phyloP scores from a whole-genome alignment of 192 early-diverging fungal species.

The Polychytrium aggregatum region DNA sequence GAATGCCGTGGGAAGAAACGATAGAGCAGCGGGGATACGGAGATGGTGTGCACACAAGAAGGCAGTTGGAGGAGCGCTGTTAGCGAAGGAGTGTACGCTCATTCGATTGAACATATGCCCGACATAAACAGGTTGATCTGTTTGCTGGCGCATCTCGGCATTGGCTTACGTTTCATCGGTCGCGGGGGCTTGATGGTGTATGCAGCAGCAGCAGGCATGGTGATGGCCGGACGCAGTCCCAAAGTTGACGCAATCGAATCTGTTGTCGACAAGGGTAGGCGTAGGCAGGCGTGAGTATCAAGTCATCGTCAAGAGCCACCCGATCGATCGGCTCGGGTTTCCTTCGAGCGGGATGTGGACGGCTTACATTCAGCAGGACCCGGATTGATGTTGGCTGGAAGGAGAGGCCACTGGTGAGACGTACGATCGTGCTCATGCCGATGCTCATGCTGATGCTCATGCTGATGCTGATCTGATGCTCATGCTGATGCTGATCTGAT shows the following conservation, averaged over 20 bases:
- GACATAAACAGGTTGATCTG: too few relatives aligned
- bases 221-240: constrained; percentile 39
- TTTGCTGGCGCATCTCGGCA: not conserved
- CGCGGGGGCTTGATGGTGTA: constrained; percentile 44
- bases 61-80: not conserved
- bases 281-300: too few relatives aligned
- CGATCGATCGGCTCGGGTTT: too few relatives aligned
- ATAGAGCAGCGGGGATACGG: not conserved
- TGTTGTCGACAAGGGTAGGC: too few relatives aligned
- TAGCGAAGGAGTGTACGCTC: too few relatives aligned
- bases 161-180: constrained; percentile 27
- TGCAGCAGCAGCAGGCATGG: constrained; percentile 33
- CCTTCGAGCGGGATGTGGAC: not conserved
- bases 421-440: too few relatives aligned
- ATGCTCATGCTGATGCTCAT: too few relatives aligned
- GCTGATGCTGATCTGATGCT: too few relatives aligned
- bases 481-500: too few relatives aligned
- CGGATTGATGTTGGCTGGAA: constrained; percentile 30
- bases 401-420: too few relatives aligned
- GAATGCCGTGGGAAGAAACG: not conserved
- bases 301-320: too few relatives aligned
- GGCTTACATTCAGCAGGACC: constrained; percentile 39
- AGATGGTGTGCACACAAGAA: not conserved
- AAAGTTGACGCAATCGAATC: constrained; percentile 34
- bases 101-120: too few relatives aligned